phyloP scores from a whole-genome alignment of 495 filamentous ascomycete species.

The Lophiostoma macrostomum region DNA sequence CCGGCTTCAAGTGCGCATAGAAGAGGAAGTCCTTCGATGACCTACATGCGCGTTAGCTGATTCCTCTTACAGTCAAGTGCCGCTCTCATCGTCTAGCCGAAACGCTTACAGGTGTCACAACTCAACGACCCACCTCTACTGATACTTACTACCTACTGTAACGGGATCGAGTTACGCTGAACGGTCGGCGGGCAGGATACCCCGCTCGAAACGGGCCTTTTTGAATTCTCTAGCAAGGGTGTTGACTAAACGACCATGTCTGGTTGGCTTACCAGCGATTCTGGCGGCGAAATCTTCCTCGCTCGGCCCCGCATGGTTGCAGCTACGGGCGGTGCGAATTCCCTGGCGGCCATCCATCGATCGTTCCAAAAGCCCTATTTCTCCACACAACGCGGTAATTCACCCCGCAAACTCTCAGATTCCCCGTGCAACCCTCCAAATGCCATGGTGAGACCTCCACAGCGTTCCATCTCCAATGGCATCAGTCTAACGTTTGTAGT shows the following conservation, averaged over 20 bases:
- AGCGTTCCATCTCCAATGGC: neutral
- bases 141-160: too few relatives aligned
- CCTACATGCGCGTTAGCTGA: too few relatives aligned
- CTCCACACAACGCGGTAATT: slow-evolving; percentile 20
- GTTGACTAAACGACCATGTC: neutral
- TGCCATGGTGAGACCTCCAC: slow-evolving; percentile 24
- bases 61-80: too few relatives aligned
- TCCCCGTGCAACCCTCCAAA: neutral
- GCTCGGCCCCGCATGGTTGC: neutral
- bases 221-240: too few relatives aligned
- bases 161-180: too few relatives aligned
- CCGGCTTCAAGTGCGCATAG: too few relatives aligned
- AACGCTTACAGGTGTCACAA: too few relatives aligned
- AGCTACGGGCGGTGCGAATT: neutral
- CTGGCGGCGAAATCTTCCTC: neutral
- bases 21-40: too few relatives aligned
- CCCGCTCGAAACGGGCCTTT: neutral
- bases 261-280: neutral
- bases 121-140: too few relatives aligned
- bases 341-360: neutral
- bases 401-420: slow-evolving; percentile 5
- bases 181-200: too few relatives aligned
- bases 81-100: too few relatives aligned
- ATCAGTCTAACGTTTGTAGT: slow-evolving; percentile 12
- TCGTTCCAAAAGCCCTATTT: neutral